Percentiles rank a stretch among this genome's conserved stretches.
Evolutionary conservation across 139 green algal genomes (phyloP).

Genomic region (Chlorokybus atmophyticus): DNA sequence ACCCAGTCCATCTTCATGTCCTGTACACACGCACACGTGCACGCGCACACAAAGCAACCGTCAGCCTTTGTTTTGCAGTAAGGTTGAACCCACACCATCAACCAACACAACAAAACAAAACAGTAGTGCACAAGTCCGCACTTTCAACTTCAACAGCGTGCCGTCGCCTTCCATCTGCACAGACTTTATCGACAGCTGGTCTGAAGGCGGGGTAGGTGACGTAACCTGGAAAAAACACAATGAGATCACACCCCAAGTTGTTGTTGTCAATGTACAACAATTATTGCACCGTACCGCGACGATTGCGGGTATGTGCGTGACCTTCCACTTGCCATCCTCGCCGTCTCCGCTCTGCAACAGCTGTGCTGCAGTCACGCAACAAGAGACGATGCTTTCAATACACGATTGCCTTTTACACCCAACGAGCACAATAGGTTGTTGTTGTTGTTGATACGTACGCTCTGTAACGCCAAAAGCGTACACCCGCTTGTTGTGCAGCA

Average conservation of each 20-base stretch:
- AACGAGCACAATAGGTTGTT: no score
- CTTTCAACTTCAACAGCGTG: no score
- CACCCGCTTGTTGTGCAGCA: conserved; percentile 16
- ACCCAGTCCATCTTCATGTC: conserved; percentile 33
- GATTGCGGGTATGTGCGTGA: conserved; percentile 11
- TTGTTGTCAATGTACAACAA: no score
- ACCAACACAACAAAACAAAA: no score
- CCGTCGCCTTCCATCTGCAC: conserved; percentile 22
- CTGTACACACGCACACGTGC: background rate
- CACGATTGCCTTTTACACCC: no score
- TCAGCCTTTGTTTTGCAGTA: no score
- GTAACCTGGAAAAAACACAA: conserved; percentile 8
- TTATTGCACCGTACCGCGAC: conserved; percentile 20
- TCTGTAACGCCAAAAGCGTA: conserved; percentile 26
- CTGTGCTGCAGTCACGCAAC: conserved; percentile 12
- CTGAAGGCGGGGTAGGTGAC: conserved; percentile 19
- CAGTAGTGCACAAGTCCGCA: no score
- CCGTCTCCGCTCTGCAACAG: conserved; percentile 12
- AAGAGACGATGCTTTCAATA: no score
- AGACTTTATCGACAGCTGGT: conserved; percentile 23
- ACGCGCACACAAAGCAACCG: background rate
- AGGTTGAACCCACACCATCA: no score
- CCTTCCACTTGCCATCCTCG: background rate
- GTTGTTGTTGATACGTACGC: conserved; percentile 9
- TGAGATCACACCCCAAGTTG: no score